Base-by-base conservation (phyloP, 352 stramenopile species). In the Globisporangium radiosum region DNA sequence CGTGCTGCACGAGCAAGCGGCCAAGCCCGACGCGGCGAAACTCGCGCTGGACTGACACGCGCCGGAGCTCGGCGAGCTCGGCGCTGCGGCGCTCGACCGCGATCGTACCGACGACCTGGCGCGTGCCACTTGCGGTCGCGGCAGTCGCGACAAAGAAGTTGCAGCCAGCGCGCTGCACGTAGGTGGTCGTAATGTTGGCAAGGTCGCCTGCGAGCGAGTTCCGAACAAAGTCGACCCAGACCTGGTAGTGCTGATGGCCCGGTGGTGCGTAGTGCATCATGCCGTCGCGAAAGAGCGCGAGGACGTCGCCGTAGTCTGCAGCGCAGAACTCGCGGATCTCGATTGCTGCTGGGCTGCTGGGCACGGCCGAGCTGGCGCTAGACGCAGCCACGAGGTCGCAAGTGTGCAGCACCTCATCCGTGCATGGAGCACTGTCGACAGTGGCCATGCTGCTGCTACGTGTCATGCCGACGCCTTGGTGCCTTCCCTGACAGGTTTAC, bases 91-190 rank as follows among this genome's bases (percentile, higher is more conserved):
- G 40, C 56, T 63, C 48, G 8, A 66, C 19, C 5, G 39, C 60
- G 10, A 66, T 57, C 6, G 49, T 59, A 1, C 61, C 61, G 5
- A 67, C 49, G 37, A 59, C 15, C 25, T 48, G n/a, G 11, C 39
- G 17, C 8, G 49, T 19, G 3, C 40, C 56, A 2, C n/a, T 56
- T n/a, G 39, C 7, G 13, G 19, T 52, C 56, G 38, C 39, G 1
- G 53, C 44, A 1, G 65, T 66, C 9, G 64, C 66, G 11, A 72
- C 61, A 54, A 63, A 79, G 53, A 70, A 75, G 38, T 70, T 57
- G 8, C 66, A 70, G 15, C 71, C 68, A 7, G 25, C 6, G 4
- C 43, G 15, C 6, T 44, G 3, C 43, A 60, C 5, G 39, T 63
- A 66, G 15, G 44, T 48, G 11, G 47, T 47, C 4, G 4, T 15